Base-by-base conservation (phyloP, 2,329 filamentous ascomycete genomes). In the Cadophora gregata region DNA sequence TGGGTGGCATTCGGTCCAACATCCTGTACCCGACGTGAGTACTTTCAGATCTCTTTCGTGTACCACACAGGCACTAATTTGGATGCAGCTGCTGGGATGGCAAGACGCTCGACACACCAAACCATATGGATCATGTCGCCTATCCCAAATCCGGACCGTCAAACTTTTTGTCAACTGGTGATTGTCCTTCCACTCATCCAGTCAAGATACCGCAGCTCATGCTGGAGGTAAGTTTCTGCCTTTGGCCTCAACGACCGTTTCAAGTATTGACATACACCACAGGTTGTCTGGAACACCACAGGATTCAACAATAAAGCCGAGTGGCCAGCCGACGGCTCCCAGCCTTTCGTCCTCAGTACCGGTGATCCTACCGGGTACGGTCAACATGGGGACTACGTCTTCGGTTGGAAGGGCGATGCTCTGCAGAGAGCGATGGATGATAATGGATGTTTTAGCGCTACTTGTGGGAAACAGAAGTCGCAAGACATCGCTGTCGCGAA, bases 321-420 rank as follows among this genome's bases (percentile, higher is more conserved):
- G 68, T 80, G 81, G 81, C 79, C 80, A 67, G 77, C 78, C 63
- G 78, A 81, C 75, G 80, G 80, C 68, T 78, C 76, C 24, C 80
- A 80, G 70, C 79, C 79, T 10, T 81, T 80, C 72, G 73, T 80
- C 67, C 82, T 81, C 76, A 79, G 76, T 72, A 70, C 53, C 53
- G 66, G 82, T 80, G 79, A 81, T 45, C 24, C 59, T 7, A 80
- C 80, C 56, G 82, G 82, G 38, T 78, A 81, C 25, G 82, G 81
- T 5, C 82, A 81, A 19, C 82, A 84, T 74, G 82, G 81, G 25
- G 82, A 84, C 74, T 84, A 84, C 73, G 75, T 84, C 67, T 84
- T 84, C 71, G 82, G 82, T 67, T 84, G 82, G 82, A 80, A 83
- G 73, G 80, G 59, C 4, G 60, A 63, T 47, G 42, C 56, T 51